Evolutionary conservation across 495 filamentous ascomycete species (phyloP).

Genomic region (Opeltia flavorubescens): DNA sequence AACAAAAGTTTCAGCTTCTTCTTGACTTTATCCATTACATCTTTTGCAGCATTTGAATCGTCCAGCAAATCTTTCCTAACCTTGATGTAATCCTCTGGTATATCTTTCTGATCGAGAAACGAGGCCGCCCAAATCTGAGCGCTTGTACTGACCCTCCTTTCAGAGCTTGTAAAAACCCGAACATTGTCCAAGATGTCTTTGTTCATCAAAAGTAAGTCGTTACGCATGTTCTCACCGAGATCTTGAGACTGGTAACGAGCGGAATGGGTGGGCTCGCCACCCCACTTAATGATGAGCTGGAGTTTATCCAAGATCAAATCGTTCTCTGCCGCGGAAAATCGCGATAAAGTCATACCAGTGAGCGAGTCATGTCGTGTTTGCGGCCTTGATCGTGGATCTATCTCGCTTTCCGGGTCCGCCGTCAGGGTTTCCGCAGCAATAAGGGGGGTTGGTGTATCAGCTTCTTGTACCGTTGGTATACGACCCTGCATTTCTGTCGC

Average conservation of each 20-base stretch:
- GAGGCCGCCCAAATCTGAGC: conserved; percentile 91
- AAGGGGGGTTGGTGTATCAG: conserved; percentile 1
- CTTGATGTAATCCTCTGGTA: conserved; percentile 69
- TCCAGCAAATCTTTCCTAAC: conserved; percentile 90
- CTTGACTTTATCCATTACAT: conserved; percentile 99
- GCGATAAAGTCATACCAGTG: conserved; percentile 72
- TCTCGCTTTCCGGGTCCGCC: conserved; percentile 5
- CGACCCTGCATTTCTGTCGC: conserved; percentile 33
- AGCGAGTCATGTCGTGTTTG: conserved; percentile 65
- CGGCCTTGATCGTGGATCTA: conserved; percentile 11
- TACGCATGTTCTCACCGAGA: conserved; percentile 85
- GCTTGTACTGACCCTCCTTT: conserved; percentile 84
- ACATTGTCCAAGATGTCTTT: conserved; percentile 81
- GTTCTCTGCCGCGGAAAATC: conserved; percentile 78
- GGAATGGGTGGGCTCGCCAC: conserved; percentile 93
- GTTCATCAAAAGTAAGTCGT: conserved; percentile 89
- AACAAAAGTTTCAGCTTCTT: conserved; percentile 92
- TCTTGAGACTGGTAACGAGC: conserved; percentile 93
- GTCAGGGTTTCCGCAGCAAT: conserved; percentile 2
- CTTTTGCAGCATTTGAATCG: conserved; percentile 97
- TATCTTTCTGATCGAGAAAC: conserved; percentile 76
- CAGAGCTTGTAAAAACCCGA: conserved; percentile 83
- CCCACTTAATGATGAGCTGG: conserved; percentile 98
- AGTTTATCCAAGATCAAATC: conserved; percentile 86
- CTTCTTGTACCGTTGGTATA: conserved; percentile 13